These are phyloP conservation scores for Castanea sativa DNA, from an alignment of 306 rosid species.

Conservation along the genomic window DNA sequence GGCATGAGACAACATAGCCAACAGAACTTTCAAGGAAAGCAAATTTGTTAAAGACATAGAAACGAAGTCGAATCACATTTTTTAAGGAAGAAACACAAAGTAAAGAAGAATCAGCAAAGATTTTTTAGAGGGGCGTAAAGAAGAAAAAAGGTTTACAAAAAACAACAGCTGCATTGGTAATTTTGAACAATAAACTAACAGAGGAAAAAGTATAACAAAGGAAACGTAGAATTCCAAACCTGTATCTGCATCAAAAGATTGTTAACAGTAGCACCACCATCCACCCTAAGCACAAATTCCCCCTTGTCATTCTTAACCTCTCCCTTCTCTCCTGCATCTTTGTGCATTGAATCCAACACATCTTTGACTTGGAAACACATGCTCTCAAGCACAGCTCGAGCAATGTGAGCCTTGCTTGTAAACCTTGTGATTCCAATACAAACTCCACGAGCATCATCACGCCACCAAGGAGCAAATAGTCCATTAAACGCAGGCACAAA, in stretches of 20 bases:
- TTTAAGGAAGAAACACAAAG: not conserved
- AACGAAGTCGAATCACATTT: not conserved
- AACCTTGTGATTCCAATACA: constrained; percentile 75
- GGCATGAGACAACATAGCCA: not conserved
- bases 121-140: not conserved
- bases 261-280: constrained; percentile 89
- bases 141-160: not conserved
- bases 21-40: not conserved
- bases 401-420: constrained; percentile 81
- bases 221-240: constrained; percentile 48
- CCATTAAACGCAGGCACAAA: constrained; percentile 96
- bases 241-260: constrained; percentile 86
- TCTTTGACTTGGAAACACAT: constrained; percentile 88
- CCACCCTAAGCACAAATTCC: constrained; percentile 68
- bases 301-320: constrained; percentile 32
- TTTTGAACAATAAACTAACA: constrained; percentile 2
- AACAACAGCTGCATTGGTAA: not conserved
- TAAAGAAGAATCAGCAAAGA: not conserved
- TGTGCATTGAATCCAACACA: constrained; percentile 82
- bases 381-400: constrained; percentile 91
- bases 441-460: constrained; percentile 96
- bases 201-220: not conserved
- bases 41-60: not conserved
- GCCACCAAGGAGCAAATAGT: constrained; percentile 96
- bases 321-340: constrained; percentile 48